phyloP scores from a whole-genome alignment of 2,329 filamentous ascomycete genomes.

The Verruconis gallopava region DNA sequence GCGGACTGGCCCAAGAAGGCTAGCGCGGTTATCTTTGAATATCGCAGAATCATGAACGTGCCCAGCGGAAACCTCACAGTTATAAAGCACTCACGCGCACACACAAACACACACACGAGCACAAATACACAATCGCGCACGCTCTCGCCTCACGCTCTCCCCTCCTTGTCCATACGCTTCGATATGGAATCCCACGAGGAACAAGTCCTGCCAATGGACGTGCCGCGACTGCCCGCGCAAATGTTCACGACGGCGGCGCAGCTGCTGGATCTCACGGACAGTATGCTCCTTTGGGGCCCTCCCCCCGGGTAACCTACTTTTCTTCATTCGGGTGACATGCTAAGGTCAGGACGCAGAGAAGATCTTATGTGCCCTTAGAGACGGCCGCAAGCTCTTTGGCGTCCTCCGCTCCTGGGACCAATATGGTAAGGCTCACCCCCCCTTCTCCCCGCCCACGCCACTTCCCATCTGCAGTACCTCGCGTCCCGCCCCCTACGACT shows the following conservation, averaged over 20 bases:
- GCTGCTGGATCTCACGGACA: conserved; percentile 90
- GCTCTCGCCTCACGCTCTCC: too few relatives aligned
- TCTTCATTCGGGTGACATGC: not conserved
- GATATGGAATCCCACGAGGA: not conserved
- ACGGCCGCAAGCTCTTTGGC: conserved; percentile 87
- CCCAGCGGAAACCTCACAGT: too few relatives aligned
- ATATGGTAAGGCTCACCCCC: conserved; percentile 53
- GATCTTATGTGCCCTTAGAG: conserved; percentile 77
- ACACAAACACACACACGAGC: too few relatives aligned
- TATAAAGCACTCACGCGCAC: too few relatives aligned
- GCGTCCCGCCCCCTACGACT: not conserved
- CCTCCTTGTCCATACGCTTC: too few relatives aligned
- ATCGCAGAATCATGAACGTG: too few relatives aligned
- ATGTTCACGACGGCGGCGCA: conserved; percentile 98
- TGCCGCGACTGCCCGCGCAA: conserved; percentile 68
- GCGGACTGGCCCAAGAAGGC: too few relatives aligned
- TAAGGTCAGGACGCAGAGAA: conserved; percentile 69
- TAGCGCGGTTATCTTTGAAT: too few relatives aligned
- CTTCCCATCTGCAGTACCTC: not conserved
- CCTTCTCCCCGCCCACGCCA: conserved; percentile 7
- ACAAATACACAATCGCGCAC: too few relatives aligned
- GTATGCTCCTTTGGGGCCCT: too few relatives aligned
- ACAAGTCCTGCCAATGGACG: conserved; percentile 10
- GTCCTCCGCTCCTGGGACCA: conserved; percentile 95
- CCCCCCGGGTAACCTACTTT: not conserved